These are phyloP conservation scores for Pestalotiopsis sp. DNA, from an alignment of 2,329 filamentous ascomycete species.

Conservation along the genomic window DNA sequence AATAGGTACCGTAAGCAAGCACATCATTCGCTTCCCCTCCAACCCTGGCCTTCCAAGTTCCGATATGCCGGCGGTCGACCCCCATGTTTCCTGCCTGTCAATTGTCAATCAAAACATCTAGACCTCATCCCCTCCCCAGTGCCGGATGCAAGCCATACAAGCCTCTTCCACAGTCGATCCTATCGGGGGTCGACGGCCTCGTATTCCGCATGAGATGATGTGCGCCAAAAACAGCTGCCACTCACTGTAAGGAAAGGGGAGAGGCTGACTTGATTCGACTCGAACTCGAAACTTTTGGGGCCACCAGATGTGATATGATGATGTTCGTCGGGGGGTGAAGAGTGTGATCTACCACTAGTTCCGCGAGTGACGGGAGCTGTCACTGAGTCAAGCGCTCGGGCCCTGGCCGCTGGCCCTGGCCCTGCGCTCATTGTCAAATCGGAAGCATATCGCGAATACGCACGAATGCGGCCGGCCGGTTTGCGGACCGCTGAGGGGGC, in stretches of 20 bases:
- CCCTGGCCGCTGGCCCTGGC: not conserved
- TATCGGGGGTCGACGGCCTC: not conserved
- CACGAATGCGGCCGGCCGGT: not conserved
- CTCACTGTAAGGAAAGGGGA: not conserved
- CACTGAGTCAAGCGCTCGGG: not conserved
- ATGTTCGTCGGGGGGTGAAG: not conserved
- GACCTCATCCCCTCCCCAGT: not conserved
- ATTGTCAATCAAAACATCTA: not conserved
- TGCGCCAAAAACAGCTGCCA: not conserved
- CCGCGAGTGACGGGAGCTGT: slow-evolving; percentile 1
- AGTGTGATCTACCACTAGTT: not conserved
- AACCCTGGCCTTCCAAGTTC: not conserved
- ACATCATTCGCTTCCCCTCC: not conserved
- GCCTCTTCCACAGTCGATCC: not conserved
- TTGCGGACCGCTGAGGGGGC: slow-evolving; percentile 5
- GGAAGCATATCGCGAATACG: not conserved
- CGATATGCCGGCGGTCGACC: not conserved
- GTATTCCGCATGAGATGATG: not conserved
- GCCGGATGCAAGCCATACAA: not conserved
- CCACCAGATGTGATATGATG: slow-evolving; percentile 1
- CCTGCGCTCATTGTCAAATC: not conserved
- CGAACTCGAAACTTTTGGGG: not conserved
- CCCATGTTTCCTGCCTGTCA: not conserved
- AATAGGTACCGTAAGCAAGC: not conserved
- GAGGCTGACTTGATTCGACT: not conserved